Evolutionary conservation across 805 yeast genomes (phyloP).

Genomic region (Myxozyma lipomycoides): DNA sequence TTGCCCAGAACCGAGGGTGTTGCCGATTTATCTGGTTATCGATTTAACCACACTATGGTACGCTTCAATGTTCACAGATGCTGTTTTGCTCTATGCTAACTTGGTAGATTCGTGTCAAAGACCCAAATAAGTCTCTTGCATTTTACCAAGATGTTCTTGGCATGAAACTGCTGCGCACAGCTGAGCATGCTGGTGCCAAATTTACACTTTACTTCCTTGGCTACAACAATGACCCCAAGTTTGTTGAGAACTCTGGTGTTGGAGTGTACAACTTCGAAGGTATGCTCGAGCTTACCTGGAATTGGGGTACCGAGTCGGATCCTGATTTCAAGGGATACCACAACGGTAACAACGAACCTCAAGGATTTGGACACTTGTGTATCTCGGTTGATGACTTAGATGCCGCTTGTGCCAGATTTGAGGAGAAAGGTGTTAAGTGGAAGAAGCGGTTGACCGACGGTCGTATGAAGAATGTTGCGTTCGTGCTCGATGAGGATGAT

Average conservation of each 20-base stretch:
- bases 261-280: constrained; percentile 50
- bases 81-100: too few species aligned
- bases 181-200: constrained; percentile 61
- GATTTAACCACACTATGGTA: constrained; percentile 30
- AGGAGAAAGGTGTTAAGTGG: constrained; percentile 47
- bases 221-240: constrained; percentile 45
- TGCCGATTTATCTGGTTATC: constrained; percentile 36
- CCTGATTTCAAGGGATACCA: constrained; percentile 68
- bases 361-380: constrained; percentile 86
- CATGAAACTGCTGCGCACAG: constrained; percentile 61
- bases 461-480: constrained; percentile 62
- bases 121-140: constrained; percentile 66
- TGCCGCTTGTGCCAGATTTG: constrained; percentile 50
- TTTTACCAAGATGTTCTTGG: constrained; percentile 82
- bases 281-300: constrained; percentile 84
- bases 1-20: constrained; percentile 42
- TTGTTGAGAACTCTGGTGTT: constrained; percentile 43
- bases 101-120: constrained; percentile 93
- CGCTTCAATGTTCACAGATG: neutral
- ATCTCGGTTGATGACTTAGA: constrained; percentile 62
- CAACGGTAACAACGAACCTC: constrained; percentile 71
- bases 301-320: constrained; percentile 91
- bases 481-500: constrained; percentile 85
- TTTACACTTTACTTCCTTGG: constrained; percentile 86
- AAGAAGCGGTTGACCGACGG: constrained; percentile 44